Evolutionary conservation across 768 basidiomycete species (phyloP).

Genomic region (Mycena indigotica): DNA sequence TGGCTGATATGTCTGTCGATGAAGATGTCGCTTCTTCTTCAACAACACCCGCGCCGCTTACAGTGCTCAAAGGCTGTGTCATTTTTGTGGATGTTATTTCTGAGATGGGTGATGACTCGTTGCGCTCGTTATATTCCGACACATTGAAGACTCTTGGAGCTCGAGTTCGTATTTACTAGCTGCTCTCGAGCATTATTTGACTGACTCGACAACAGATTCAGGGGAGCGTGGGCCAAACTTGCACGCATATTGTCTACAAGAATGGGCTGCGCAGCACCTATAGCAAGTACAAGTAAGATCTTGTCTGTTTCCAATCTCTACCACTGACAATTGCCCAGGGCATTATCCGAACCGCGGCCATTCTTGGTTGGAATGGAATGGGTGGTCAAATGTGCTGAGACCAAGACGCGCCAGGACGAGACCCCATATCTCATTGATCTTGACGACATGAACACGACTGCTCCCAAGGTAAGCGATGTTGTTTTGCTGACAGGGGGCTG

Average conservation of each 20-base stretch:
- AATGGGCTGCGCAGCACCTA: slow-evolving; percentile 77
- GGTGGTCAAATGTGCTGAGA: slow-evolving; percentile 86
- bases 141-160: slow-evolving; percentile 83
- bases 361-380: slow-evolving; percentile 81
- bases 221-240: slow-evolving; percentile 65
- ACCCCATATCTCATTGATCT: slow-evolving; percentile 65
- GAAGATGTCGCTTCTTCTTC: slow-evolving; percentile 25
- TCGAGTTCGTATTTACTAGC: slow-evolving; percentile 51
- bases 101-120: slow-evolving; percentile 77
- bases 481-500: not conserved
- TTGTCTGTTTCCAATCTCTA: not conserved
- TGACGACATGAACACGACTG: slow-evolving; percentile 58
- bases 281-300: slow-evolving; percentile 63
- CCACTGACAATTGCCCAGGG: slow-evolving; percentile 34
- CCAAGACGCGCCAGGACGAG: slow-evolving; percentile 64
- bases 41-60: slow-evolving; percentile 39
- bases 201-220: slow-evolving; percentile 47
- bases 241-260: slow-evolving; percentile 87
- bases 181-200: too few species aligned
- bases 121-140: slow-evolving; percentile 77
- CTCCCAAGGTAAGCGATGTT: slow-evolving; percentile 54
- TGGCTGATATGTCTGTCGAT: slow-evolving; percentile 23
- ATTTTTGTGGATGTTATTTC: slow-evolving; percentile 90
- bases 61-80: slow-evolving; percentile 69
- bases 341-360: slow-evolving; percentile 70